These are phyloP conservation scores for Xanthoconium stramineum DNA, from an alignment of 768 basidiomycete species.

Conservation along the genomic window DNA sequence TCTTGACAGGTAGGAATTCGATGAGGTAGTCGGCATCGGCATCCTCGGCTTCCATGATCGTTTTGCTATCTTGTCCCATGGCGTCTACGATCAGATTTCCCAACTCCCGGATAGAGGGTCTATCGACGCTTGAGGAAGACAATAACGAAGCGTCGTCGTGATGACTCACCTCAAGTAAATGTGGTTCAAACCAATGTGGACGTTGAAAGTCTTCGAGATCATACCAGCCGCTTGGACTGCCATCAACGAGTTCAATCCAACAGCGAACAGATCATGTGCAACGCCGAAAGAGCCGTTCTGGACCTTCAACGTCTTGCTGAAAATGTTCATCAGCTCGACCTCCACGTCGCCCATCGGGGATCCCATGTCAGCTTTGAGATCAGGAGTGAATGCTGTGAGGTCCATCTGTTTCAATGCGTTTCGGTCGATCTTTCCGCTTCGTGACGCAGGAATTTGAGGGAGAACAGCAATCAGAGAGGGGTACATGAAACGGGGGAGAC, in stretches of 20 bases:
- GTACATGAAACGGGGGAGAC: constrained; percentile 33
- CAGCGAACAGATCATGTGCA: constrained; percentile 28
- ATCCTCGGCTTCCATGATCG: constrained; percentile 31
- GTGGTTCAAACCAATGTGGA: constrained; percentile 29
- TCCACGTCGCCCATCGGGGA: constrained; percentile 26
- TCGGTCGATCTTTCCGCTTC: constrained; percentile 29
- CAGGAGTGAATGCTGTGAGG: constrained; percentile 18
- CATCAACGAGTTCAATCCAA: constrained; percentile 32
- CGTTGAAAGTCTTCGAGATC: constrained; percentile 28
- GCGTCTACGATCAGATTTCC: constrained; percentile 25
- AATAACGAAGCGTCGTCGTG: neutral
- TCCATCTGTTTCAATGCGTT: constrained; percentile 28
- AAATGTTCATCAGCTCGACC: constrained; percentile 24
- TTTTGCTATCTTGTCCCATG: constrained; percentile 28
- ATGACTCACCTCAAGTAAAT: constrained; percentile 26
- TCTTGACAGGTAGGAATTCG: constrained; percentile 31
- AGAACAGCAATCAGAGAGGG: constrained; percentile 28
- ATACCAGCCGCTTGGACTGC: constrained; percentile 31
- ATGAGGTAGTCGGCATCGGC: constrained; percentile 29
- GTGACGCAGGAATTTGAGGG: constrained; percentile 21
- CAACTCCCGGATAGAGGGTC: constrained; percentile 27
- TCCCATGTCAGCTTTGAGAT: constrained; percentile 24
- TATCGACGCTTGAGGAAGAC: neutral
- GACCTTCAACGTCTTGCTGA: constrained; percentile 22
- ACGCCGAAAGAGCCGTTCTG: constrained; percentile 22